A percentile compares a stretch with the other conserved stretches of the same genome.
phyloP scores from a whole-genome alignment of 371 early-diverging fungal genomes.

The Mortierella sp. region DNA sequence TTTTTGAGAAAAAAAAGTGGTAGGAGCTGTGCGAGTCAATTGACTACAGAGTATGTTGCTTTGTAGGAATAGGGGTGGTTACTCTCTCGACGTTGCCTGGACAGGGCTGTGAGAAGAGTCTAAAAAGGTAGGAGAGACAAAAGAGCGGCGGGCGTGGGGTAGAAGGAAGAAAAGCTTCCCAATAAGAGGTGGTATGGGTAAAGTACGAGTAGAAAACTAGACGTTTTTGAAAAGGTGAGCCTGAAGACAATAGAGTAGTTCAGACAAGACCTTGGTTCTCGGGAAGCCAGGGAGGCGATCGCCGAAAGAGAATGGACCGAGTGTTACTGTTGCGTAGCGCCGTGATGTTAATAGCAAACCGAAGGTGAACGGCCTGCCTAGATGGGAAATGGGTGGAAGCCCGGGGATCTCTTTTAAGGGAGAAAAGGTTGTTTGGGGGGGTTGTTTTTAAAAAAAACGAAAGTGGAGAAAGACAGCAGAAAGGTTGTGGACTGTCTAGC shows the following conservation, averaged over 20 bases:
- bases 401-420: slow-evolving; percentile 60
- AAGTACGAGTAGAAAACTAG: slow-evolving; percentile 19
- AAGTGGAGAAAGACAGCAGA: slow-evolving; percentile 30
- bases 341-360: slow-evolving; percentile 73
- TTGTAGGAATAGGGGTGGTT: slow-evolving; percentile 5
- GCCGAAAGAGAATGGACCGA: slow-evolving; percentile 74
- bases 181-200: slow-evolving; percentile 24
- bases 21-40: slow-evolving; percentile 26
- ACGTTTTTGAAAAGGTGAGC: slow-evolving; percentile 42
- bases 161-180: slow-evolving; percentile 54
- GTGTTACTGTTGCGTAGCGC: slow-evolving; percentile 76
- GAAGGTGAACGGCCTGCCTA: slow-evolving; percentile 65
- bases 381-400: slow-evolving; percentile 66
- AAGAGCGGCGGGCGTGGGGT: slow-evolving; percentile 39
- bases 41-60: neutral
- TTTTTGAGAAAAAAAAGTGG: slow-evolving; percentile 24
- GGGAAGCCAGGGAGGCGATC: slow-evolving; percentile 79
- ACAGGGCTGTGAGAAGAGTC: slow-evolving; percentile 53
- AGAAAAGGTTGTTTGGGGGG: slow-evolving; percentile 37
- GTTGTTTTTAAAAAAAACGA: slow-evolving; percentile 56
- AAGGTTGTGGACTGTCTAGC: slow-evolving; percentile 58
- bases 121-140: slow-evolving; percentile 41
- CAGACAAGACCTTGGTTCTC: slow-evolving; percentile 60
- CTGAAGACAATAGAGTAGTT: slow-evolving; percentile 55
- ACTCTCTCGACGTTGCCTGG: slow-evolving; percentile 55